Conservation (phyloP, 1,284 basidiomycete species). For the Neonothopanus nambi region DNA sequence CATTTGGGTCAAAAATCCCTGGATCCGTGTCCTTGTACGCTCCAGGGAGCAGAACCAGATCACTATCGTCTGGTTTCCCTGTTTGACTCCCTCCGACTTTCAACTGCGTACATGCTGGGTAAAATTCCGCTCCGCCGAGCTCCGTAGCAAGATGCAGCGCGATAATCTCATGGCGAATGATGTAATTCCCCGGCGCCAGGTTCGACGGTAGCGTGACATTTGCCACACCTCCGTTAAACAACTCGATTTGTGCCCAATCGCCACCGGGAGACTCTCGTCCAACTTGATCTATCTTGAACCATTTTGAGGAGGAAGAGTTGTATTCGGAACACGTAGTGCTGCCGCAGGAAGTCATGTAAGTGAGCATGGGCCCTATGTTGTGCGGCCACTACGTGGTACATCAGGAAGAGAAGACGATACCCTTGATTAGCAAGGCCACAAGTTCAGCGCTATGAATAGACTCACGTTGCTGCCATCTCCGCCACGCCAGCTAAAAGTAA, state of each 20-base stretch:
- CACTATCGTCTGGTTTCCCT: conserved; percentile 30
- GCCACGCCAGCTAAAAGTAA: conserved; percentile 62
- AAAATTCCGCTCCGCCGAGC: conserved; percentile 55
- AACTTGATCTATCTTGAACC: conserved; percentile 49
- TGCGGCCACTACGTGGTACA: conserved; percentile 34
- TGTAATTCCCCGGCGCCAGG: conserved; percentile 49
- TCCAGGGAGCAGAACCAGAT: conserved; percentile 50
- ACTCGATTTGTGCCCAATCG: conserved; percentile 18
- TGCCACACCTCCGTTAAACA: conserved; percentile 28
- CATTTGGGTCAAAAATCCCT: conserved; percentile 44
- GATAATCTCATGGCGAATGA: conserved; percentile 58
- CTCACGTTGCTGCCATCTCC: conserved; percentile 47
- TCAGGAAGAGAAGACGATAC: not conserved
- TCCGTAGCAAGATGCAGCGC: conserved; percentile 47
- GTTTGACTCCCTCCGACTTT: conserved; percentile 43
- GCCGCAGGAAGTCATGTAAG: conserved; percentile 56
- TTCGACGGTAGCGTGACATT: conserved; percentile 45
- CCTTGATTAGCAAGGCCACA: not conserved
- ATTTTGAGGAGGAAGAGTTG: conserved; percentile 47
- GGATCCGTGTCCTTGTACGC: conserved; percentile 49
- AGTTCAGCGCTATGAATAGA: not conserved
- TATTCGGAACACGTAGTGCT: conserved; percentile 49
- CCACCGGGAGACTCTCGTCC: conserved; percentile 9
- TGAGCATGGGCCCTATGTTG: conserved; percentile 56
- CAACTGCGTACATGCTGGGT: conserved; percentile 59